Conservation (phyloP, 225 moss, liverwort and hornwort species). For the Bryoerythrophyllum caledonicum region DNA sequence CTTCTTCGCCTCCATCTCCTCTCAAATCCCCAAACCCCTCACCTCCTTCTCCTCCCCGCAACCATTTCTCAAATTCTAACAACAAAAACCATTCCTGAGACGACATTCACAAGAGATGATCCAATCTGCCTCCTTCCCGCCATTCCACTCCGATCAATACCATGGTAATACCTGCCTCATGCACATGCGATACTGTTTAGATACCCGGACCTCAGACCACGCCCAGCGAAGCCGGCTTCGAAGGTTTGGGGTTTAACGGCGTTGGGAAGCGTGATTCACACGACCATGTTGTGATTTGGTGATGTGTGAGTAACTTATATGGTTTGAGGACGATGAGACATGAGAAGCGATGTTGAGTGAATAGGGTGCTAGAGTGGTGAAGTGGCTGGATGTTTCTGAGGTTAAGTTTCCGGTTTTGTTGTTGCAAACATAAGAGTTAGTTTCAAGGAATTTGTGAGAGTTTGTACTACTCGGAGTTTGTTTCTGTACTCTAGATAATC, state of each 20-base stretch:
- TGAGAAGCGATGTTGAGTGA: too few species aligned
- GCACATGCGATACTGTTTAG: neutral
- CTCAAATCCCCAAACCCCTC: neutral
- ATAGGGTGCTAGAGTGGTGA: too few species aligned
- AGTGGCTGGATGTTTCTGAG: neutral
- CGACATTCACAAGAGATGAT: neutral
- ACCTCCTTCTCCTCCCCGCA: constrained; percentile 4
- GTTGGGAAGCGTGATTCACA: neutral
- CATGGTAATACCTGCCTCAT: neutral
- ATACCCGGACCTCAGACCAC: too few species aligned
- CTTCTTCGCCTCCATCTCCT: constrained; percentile 48
- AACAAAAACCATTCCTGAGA: constrained; percentile 1
- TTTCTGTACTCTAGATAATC: too few species aligned
- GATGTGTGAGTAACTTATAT: too few species aligned
- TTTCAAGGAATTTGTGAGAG: too few species aligned
- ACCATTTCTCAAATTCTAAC: constrained; percentile 8
- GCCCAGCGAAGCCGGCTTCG: too few species aligned
- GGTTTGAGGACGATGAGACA: neutral
- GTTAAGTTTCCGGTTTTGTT: neutral
- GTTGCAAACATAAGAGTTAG: neutral
- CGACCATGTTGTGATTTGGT: neutral
- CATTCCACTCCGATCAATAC: neutral
- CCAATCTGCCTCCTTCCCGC: neutral
- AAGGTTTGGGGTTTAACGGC: neutral
- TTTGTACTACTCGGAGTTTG: too few species aligned